Conservation (phyloP, 139 green algal genomes). For the Chlorella sp. region DNA sequence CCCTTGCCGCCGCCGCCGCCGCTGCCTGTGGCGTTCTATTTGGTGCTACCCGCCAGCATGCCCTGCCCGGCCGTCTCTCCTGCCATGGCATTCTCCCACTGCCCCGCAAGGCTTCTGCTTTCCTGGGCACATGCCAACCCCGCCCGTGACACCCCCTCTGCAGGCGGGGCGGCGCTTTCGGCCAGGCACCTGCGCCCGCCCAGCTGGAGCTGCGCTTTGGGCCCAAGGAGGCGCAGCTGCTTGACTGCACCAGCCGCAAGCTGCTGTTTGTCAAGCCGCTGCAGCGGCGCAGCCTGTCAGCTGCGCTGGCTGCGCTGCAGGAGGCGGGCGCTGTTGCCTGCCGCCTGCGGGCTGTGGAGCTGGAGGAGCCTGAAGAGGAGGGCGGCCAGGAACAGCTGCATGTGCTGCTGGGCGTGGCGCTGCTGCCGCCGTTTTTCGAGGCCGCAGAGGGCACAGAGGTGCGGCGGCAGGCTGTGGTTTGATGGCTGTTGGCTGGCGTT, state of each 20-base stretch:
- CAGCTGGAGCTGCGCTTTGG: background rate
- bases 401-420: background rate
- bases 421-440: slow-evolving; percentile 8
- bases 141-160: background rate
- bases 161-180: background rate
- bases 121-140: no score
- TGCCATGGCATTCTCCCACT: background rate
- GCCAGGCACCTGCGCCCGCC: no score
- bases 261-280: background rate
- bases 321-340: background rate
- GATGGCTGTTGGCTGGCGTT: background rate
- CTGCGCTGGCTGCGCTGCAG: slow-evolving; percentile 1
- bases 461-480: background rate
- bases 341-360: background rate
- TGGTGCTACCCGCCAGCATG: background rate
- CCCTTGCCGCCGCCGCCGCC: background rate
- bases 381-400: background rate
- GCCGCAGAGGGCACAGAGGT: background rate
- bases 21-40: background rate
- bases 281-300: background rate
- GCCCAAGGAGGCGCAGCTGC: slow-evolving; percentile 5
- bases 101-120: background rate
- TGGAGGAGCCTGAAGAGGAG: background rate
- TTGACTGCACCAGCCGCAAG: background rate
- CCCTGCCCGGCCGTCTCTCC: background rate